A percentile compares a stretch with the other conserved stretches of the same genome.
phyloP scores from a whole-genome alignment of 2,329 filamentous ascomycete species.

The Pestalotiopsis sp. region DNA sequence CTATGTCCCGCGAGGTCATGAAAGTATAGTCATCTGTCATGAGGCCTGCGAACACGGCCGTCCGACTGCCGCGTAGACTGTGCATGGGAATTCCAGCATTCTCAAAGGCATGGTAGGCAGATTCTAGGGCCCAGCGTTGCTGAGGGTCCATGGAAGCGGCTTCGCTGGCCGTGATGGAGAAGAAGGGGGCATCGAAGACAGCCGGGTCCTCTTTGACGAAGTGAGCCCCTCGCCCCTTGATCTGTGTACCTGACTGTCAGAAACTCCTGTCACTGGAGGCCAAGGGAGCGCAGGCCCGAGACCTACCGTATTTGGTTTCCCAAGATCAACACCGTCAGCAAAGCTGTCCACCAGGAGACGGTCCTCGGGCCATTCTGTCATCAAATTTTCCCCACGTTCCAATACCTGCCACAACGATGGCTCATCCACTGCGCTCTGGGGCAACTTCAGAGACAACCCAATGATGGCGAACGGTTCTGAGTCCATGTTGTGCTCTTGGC shows the following conservation, averaged over 20 bases:
- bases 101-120: not conserved
- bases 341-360: no score
- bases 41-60: not conserved
- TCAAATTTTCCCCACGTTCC: not conserved
- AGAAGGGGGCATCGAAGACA: constrained; percentile 6
- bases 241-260: no score
- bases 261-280: no score
- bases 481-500: no score
- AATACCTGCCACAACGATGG: no score
- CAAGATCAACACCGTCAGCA: no score
- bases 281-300: no score
- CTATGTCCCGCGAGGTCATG: not conserved
- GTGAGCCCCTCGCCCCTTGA: not conserved
- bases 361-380: no score
- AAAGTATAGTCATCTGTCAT: not conserved
- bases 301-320: no score
- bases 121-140: not conserved
- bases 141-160: not conserved
- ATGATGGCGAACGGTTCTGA: not conserved
- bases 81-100: not conserved
- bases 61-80: not conserved
- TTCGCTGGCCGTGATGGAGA: not conserved
- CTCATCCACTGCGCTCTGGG: no score
- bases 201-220: not conserved
- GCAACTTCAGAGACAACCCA: no score